Conservation (phyloP, 2,329 filamentous ascomycete genomes). For the Alternaria solani region DNA sequence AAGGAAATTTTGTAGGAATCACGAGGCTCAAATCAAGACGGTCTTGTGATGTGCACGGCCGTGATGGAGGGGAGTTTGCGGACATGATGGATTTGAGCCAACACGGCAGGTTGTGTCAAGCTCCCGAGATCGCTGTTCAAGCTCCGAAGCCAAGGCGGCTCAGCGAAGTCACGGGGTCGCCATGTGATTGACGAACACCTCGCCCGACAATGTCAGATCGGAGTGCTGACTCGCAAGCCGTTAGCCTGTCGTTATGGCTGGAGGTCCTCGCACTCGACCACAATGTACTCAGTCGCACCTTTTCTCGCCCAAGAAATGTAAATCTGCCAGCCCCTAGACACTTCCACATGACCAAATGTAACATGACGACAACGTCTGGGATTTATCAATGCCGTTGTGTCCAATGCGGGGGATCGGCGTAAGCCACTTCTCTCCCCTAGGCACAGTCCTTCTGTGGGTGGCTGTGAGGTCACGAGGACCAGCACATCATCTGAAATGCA, state of each 20-base stretch:
- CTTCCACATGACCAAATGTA: not conserved
- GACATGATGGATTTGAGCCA: not conserved
- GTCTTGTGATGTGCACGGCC: not conserved
- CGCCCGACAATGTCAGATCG: not conserved
- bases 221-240: slow-evolving; percentile 8
- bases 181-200: not conserved
- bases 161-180: slow-evolving; percentile 5
- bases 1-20: not conserved
- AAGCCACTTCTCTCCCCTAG: slow-evolving; percentile 5
- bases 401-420: slow-evolving; percentile 10
- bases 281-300: not conserved
- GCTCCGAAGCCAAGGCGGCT: slow-evolving; percentile 11
- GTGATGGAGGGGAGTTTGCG: not conserved
- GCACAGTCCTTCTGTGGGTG: not conserved
- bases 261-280: not conserved
- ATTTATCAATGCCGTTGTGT: not conserved
- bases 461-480: not conserved
- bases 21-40: not conserved
- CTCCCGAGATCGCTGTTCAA: slow-evolving; percentile 1
- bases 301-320: not conserved
- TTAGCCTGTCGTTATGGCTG: not conserved
- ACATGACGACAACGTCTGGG: slow-evolving; percentile 2
- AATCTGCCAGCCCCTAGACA: not conserved
- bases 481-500: not conserved
- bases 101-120: slow-evolving; percentile 2